Percentiles rank a stretch among this genome's conserved stretches.
Evolutionary conservation across 768 basidiomycete species (phyloP).

Genomic region (Hypholoma sublateritium): DNA sequence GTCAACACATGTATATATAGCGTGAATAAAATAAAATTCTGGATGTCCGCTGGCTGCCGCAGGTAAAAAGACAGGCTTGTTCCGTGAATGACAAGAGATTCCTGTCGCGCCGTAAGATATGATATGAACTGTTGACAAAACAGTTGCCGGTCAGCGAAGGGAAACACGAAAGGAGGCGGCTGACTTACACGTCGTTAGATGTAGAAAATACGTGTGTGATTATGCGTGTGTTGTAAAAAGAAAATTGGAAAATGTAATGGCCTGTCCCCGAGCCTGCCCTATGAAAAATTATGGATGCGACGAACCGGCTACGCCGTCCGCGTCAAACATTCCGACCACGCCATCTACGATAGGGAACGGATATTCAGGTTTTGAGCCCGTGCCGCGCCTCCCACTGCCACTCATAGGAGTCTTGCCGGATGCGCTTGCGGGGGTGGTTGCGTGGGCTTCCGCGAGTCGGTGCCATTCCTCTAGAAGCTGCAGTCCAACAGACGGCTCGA

Average conservation of each 20-base stretch:
- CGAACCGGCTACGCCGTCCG: neutral
- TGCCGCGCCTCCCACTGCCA: neutral
- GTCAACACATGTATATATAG: neutral
- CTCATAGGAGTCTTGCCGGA: neutral
- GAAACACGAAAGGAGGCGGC: neutral
- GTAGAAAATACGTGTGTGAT: constrained; percentile 21
- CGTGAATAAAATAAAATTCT: constrained; percentile 3
- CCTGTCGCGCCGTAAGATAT: constrained; percentile 29
- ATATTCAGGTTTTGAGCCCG: neutral
- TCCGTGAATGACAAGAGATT: constrained; percentile 51
- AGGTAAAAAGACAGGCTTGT: constrained; percentile 40
- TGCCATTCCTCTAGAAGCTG: constrained; percentile 71
- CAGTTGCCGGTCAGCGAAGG: constrained; percentile 2
- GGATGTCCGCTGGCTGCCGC: constrained; percentile 14
- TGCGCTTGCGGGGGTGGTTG: constrained; percentile 10
- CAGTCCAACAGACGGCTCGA: constrained; percentile 78
- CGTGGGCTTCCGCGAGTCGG: constrained; percentile 22
- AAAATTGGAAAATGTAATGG: neutral
- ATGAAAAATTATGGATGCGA: neutral
- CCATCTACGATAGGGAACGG: neutral
- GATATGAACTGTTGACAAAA: constrained; percentile 12
- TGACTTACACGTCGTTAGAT: constrained; percentile 19
- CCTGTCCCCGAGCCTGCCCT: neutral
- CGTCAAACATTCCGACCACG: neutral
- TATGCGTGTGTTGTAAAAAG: constrained; percentile 14